These are phyloP conservation scores for Macrolepiota dolichaula DNA, from an alignment of 768 basidiomycete genomes.

Conservation along the genomic window DNA sequence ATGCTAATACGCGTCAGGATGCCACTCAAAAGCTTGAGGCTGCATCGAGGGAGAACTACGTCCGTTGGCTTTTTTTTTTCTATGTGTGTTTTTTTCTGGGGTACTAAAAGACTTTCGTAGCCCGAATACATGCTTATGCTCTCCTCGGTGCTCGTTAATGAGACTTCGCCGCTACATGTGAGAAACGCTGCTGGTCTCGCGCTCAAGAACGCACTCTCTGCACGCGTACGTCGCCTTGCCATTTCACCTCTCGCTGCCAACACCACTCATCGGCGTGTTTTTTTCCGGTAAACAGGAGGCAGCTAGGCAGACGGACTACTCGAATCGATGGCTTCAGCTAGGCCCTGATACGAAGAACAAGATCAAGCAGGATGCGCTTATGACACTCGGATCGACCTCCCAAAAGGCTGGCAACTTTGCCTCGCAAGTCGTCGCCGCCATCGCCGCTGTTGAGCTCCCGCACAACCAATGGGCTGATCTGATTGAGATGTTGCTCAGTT, in stretches of 20 bases:
- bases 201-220: slow-evolving; percentile 91
- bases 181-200: slow-evolving; percentile 96
- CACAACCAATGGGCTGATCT: slow-evolving; percentile 86
- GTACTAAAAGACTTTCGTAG: slow-evolving; percentile 37
- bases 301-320: slow-evolving; percentile 70
- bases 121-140: slow-evolving; percentile 93
- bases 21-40: slow-evolving; percentile 88
- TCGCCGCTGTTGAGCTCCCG: slow-evolving; percentile 91
- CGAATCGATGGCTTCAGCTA: slow-evolving; percentile 81
- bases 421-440: slow-evolving; percentile 91
- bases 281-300: slow-evolving; percentile 50
- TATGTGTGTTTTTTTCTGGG: slow-evolving; percentile 15
- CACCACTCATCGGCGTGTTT: slow-evolving; percentile 8
- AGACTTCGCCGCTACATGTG: slow-evolving; percentile 64
- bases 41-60: slow-evolving; percentile 86
- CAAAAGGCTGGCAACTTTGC: slow-evolving; percentile 81
- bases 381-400: slow-evolving; percentile 72
- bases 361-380: slow-evolving; percentile 86
- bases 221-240: slow-evolving; percentile 62
- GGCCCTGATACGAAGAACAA: slow-evolving; percentile 63
- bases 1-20: slow-evolving; percentile 86
- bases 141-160: slow-evolving; percentile 79
- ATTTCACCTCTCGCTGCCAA: slow-evolving; percentile 14
- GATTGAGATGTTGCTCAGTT: slow-evolving; percentile 83
- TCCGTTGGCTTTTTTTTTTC: slow-evolving; percentile 41